Evolutionary conservation across 345 rosid species (phyloP), one percentile per base, ranked within the genome.

Genomic region (Hibiscus mutabilis): DNA sequence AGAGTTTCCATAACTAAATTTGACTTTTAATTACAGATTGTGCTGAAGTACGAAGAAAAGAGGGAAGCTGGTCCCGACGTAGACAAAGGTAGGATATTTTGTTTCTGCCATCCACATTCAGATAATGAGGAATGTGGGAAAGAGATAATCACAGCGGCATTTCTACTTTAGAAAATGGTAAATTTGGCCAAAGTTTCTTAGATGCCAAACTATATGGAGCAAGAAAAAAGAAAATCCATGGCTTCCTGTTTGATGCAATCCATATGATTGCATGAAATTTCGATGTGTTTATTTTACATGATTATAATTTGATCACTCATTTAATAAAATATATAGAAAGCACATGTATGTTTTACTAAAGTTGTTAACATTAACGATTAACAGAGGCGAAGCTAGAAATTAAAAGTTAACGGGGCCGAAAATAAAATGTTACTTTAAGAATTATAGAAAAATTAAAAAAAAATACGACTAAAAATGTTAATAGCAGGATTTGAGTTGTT

Each of bases 1-100:
- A n/a, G n/a, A n/a, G n/a, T n/a, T n/a, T n/a, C n/a, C n/a, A n/a
- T n/a, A n/a, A n/a, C n/a, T n/a, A n/a, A n/a, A n/a, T n/a, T n/a
- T n/a, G n/a, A n/a, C n/a, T n/a, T n/a, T n/a, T n/a, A n/a, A n/a
- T n/a, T n/a, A n/a, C n/a, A n/a, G n/a, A n/a, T n/a, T n/a, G n/a
- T n/a, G n/a, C n/a, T n/a, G n/a, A n/a, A n/a, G n/a, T n/a, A n/a
- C n/a, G n/a, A n/a, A n/a, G n/a, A n/a, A n/a, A n/a, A n/a, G n/a
- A n/a, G n/a, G n/a, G 3, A 25, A 25, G 1, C 29, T 25, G 83
- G 78, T 80, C 80, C 83, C 67, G 33, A 3, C 18, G 69, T 67
- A 64, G 73, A 75, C 67, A 49, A 46, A 72, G 63, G 37, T 74
- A 76, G 56, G 79, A 82, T 12, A 25, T 75, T 62, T 73, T 75